Evolutionary conservation across 2,329 filamentous ascomycete species (phyloP), one percentile per base, ranked within the genome.

Genomic region (Penicillium sp.): DNA sequence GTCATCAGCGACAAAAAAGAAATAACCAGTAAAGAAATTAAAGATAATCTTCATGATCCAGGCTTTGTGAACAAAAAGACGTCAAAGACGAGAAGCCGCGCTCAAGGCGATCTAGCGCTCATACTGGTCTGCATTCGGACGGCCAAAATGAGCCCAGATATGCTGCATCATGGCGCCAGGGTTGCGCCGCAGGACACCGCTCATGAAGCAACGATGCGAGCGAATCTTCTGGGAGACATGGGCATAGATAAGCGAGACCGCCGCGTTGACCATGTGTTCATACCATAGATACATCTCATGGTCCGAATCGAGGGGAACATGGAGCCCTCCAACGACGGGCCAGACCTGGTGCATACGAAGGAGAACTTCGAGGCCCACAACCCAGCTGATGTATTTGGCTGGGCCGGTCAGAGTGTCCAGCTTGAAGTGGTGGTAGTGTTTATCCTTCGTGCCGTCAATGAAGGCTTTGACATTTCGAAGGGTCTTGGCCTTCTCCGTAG

Each of bases 291-390:
- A 51, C 22, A 63, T 25, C 6, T 60, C 42, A 16, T 64, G 62
- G 1, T 16, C 3, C 6, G 25, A 22, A 2, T 42, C 13, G 1
- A 64, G 53, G 14, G 57, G 57, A 28, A 52, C 19, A 7, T 40
- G 7, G 2, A 28, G 25, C 14, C 48, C 57, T 1, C 13, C 19
- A 4, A 37, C 25, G 4, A 55, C 25, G 6, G 13, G 6, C 63
- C 60, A 63, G 28, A 65, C 52, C 33, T 46, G 52, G 48, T 63
- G 63, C 48, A 61, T 59, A 14, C 55, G 48, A 5, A 67, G 52
- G 1, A 59, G 42, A 1, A 62, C 16, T 3, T 61, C 26, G 7
- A 66, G 60, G 5, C 42, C 43, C 1, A 35, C 8, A 2, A 37
- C 2, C 65, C 65, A 66, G 6, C 10, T 0, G 0, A 6, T 5